phyloP scores from a whole-genome alignment of 2,329 filamentous ascomycete genomes.

The Myrmaecium sp. region DNA sequence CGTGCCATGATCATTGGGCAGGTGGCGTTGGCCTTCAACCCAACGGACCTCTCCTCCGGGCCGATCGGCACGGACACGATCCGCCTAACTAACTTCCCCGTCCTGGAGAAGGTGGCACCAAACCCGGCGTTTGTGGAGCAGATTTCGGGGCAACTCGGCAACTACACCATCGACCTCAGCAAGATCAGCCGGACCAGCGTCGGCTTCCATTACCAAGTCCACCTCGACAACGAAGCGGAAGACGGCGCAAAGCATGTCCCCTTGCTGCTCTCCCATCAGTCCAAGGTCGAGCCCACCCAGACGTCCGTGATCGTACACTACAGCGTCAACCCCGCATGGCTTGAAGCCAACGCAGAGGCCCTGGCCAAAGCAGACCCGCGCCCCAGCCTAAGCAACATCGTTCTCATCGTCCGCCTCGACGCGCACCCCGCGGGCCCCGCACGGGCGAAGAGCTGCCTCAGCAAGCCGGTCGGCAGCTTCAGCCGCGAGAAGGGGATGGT shows the following conservation, averaged over 20 bases:
- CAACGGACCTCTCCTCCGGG: slow-evolving; percentile 26
- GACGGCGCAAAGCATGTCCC: slow-evolving; percentile 47
- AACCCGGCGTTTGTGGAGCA: slow-evolving; percentile 83
- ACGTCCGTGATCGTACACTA: slow-evolving; percentile 78
- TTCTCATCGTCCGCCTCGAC: slow-evolving; percentile 55
- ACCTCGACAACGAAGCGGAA: slow-evolving; percentile 42
- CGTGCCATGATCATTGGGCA: slow-evolving; percentile 68
- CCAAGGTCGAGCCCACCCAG: slow-evolving; percentile 74
- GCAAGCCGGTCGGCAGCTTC: slow-evolving; percentile 66
- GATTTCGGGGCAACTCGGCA: slow-evolving; percentile 49
- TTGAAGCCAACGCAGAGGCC: slow-evolving; percentile 16
- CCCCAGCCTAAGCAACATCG: slow-evolving; percentile 55
- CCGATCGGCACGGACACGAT: slow-evolving; percentile 43
- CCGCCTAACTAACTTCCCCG: slow-evolving; percentile 70
- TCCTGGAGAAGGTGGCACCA: slow-evolving; percentile 81
- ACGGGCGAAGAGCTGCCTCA: slow-evolving; percentile 50
- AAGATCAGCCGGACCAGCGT: slow-evolving; percentile 57
- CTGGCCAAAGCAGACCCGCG: slow-evolving; percentile 20
- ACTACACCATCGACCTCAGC: slow-evolving; percentile 61
- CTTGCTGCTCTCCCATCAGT: slow-evolving; percentile 54
- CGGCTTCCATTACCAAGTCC: slow-evolving; percentile 85
- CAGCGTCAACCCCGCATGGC: slow-evolving; percentile 57
- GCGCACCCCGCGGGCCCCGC: no score
- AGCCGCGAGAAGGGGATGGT: slow-evolving; percentile 59
- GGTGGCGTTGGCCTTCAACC: slow-evolving; percentile 72